phyloP scores from a whole-genome alignment of 805 yeast species.

The Monosporozyma aquatica region DNA sequence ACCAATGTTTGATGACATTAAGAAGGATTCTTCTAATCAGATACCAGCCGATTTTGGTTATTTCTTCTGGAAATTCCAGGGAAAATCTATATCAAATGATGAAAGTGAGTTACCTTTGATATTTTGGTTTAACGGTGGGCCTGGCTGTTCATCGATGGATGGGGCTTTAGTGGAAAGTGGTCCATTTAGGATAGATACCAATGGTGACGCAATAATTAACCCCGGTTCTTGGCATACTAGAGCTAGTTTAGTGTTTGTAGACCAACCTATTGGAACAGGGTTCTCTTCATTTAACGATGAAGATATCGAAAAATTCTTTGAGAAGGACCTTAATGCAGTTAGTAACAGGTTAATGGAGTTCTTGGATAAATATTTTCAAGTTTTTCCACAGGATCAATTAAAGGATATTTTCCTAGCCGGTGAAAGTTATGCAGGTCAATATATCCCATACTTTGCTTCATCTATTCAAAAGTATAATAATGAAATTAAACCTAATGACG shows the following conservation, averaged over 20 bases:
- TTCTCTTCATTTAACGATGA: slow-evolving; percentile 51
- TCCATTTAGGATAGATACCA: slow-evolving; percentile 57
- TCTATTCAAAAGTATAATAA: slow-evolving; percentile 44
- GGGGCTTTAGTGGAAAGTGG: slow-evolving; percentile 92
- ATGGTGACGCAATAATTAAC: slow-evolving; percentile 44
- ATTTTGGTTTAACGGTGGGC: slow-evolving; percentile 96
- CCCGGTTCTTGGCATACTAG: slow-evolving; percentile 76
- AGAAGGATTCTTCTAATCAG: slow-evolving; percentile 18
- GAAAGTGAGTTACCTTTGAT: slow-evolving; percentile 35
- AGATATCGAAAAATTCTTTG: slow-evolving; percentile 30
- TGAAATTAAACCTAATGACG: background rate
- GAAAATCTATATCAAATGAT: slow-evolving; percentile 8
- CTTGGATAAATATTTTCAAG: slow-evolving; percentile 51
- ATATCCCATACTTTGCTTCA: slow-evolving; percentile 78
- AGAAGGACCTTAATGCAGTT: slow-evolving; percentile 46
- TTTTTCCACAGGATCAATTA: slow-evolving; percentile 61
- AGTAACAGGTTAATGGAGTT: slow-evolving; percentile 56
- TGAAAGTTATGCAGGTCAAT: slow-evolving; percentile 96
- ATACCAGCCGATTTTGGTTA: slow-evolving; percentile 26
- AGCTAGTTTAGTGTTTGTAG: slow-evolving; percentile 75
- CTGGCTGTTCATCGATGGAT: slow-evolving; percentile 97
- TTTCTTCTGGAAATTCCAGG: slow-evolving; percentile 67
- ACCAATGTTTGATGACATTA: slow-evolving; percentile 30
- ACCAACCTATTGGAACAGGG: slow-evolving; percentile 94
- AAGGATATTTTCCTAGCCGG: slow-evolving; percentile 79